Evolutionary conservation across 768 basidiomycete species (phyloP).

Genomic region (Flagelloscypha sp.): DNA sequence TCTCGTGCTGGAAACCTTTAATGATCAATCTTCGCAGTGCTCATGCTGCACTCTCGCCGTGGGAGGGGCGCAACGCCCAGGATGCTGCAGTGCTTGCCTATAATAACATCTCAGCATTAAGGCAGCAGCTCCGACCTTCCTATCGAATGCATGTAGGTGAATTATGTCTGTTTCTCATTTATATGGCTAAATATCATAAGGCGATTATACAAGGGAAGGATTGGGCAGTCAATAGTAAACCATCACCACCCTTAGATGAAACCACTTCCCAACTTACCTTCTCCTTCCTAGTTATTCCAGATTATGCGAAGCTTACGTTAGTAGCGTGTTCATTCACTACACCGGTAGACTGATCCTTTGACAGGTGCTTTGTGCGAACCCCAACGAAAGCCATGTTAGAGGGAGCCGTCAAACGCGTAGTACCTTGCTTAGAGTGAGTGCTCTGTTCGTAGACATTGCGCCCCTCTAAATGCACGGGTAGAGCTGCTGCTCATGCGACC

Average conservation of each 20-base stretch:
- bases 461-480: slow-evolving; percentile 16
- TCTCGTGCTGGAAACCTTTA: not conserved
- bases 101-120: slow-evolving; percentile 66
- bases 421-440: slow-evolving; percentile 65
- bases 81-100: slow-evolving; percentile 87
- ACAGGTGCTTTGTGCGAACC: slow-evolving; percentile 66
- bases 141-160: slow-evolving; percentile 76
- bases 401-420: slow-evolving; percentile 49
- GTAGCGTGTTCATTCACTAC: slow-evolving; percentile 13
- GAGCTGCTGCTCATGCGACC: slow-evolving; percentile 62
- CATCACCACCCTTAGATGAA: not conserved
- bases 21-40: slow-evolving; percentile 37
- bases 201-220: slow-evolving; percentile 68
- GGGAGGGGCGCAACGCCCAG: slow-evolving; percentile 78
- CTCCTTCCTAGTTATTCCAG: slow-evolving; percentile 60
- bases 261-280: not conserved
- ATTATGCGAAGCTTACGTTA: slow-evolving; percentile 66
- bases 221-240: slow-evolving; percentile 66
- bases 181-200: too few species aligned
- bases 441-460: not conserved
- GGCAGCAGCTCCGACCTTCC: slow-evolving; percentile 75
- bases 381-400: slow-evolving; percentile 56
- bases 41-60: slow-evolving; percentile 72
- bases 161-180: too few species aligned
- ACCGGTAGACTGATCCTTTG: not conserved